Percentiles rank a stretch among this genome's conserved stretches.
phyloP scores from a whole-genome alignment of 2,329 filamentous ascomycete species.

The Trichophyton rubrum region DNA sequence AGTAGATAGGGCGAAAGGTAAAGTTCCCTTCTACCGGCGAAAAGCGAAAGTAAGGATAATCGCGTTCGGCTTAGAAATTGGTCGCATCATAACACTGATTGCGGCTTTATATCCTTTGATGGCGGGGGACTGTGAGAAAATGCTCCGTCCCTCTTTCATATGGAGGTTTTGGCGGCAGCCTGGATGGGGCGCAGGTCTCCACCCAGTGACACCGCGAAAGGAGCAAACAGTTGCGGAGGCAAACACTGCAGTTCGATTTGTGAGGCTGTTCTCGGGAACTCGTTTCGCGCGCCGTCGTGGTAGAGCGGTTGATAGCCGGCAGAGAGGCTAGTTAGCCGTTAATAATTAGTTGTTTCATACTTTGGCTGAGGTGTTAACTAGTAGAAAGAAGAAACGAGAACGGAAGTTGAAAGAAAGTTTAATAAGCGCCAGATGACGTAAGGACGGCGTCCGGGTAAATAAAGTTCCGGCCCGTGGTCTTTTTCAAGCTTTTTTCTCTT shows the following conservation, averaged over 20 bases:
- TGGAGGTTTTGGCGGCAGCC: neutral
- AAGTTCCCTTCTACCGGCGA: neutral
- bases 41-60: neutral
- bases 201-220: neutral
- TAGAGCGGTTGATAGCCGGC: neutral
- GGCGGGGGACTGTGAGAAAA: neutral
- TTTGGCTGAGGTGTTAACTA: too few species aligned
- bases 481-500: neutral
- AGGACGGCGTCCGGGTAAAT: neutral
- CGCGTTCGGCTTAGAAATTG: neutral
- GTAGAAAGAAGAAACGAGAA: neutral
- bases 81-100: neutral
- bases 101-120: neutral
- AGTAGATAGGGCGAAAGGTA: neutral
- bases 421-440: constrained; percentile 1
- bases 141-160: neutral
- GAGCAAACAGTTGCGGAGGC: neutral
- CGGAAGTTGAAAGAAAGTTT: neutral
- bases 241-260: neutral
- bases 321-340: too few species aligned
- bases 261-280: neutral
- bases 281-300: neutral
- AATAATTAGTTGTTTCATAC: too few species aligned
- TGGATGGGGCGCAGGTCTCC: constrained; percentile 1
- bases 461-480: neutral